A percentile compares a stretch with the other conserved stretches of the same genome.
phyloP scores from a whole-genome alignment of 805 yeast species.

The Yarrowia hollandica region DNA sequence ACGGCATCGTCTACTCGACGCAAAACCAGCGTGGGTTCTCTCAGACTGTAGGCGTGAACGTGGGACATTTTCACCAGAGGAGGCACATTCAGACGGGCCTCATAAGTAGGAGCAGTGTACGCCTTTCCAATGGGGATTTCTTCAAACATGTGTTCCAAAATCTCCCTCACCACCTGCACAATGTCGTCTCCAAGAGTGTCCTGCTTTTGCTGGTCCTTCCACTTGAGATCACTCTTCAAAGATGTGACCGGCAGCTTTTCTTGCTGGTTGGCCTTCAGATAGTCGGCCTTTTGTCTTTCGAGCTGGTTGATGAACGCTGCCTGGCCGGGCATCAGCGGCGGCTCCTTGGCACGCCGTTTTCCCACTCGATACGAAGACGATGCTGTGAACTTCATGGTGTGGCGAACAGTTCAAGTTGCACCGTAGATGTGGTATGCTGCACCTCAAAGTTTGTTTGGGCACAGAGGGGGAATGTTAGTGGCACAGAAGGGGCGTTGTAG shows the following conservation, averaged over 20 bases:
- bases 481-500: no score
- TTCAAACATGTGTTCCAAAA: slow-evolving; percentile 40
- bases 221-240: not conserved
- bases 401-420: not conserved
- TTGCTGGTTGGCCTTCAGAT: not conserved
- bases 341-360: slow-evolving; percentile 17
- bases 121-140: slow-evolving; percentile 37
- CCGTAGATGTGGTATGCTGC: not conserved
- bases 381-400: slow-evolving; percentile 20
- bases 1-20: slow-evolving; percentile 22
- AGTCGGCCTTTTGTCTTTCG: slow-evolving; percentile 2
- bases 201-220: slow-evolving; percentile 2
- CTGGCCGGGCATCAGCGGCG: slow-evolving; percentile 21
- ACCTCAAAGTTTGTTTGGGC: no score
- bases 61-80: slow-evolving; percentile 10
- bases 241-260: slow-evolving; percentile 5
- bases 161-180: slow-evolving; percentile 34
- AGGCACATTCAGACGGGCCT: not conserved
- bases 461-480: no score
- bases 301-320: slow-evolving; percentile 26
- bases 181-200: slow-evolving; percentile 29
- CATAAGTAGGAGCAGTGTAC: slow-evolving; percentile 22
- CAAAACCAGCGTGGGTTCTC: slow-evolving; percentile 16
- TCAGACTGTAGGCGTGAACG: slow-evolving; percentile 10
- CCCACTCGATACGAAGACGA: slow-evolving; percentile 1